Evolutionary conservation across 257 asterid species (phyloP).

Genomic region (Lycium ferocissimum): DNA sequence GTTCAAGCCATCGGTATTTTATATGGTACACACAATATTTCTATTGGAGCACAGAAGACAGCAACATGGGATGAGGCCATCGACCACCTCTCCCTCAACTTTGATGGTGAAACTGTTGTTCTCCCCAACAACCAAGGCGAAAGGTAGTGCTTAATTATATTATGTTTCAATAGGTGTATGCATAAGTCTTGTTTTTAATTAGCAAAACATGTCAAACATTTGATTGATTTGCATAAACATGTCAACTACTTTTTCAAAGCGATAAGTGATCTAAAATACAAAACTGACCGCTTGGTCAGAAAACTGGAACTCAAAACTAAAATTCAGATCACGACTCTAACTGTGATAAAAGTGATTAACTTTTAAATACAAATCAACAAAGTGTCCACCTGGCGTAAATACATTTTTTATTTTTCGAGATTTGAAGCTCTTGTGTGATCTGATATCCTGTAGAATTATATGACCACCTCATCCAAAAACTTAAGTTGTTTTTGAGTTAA

Average conservation of each 20-base stretch:
- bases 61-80: conserved; percentile 50
- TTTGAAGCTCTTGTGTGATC: neutral
- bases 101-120: conserved; percentile 49
- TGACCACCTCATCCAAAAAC: neutral
- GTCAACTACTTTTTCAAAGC: neutral
- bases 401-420: neutral
- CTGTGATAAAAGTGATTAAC: neutral
- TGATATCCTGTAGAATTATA: neutral
- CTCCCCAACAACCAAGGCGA: conserved; percentile 44
- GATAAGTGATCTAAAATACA: too few species aligned
- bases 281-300: neutral
- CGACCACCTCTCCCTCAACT: conserved; percentile 54
- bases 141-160: neutral
- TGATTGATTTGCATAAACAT: neutral
- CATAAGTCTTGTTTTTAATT: neutral
- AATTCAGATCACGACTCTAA: neutral
- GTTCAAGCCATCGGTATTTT: conserved; percentile 65
- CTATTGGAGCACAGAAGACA: conserved; percentile 55
- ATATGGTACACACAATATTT: conserved; percentile 48
- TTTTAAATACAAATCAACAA: neutral
- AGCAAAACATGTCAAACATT: neutral
- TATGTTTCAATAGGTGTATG: neutral
- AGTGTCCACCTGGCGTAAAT: neutral
- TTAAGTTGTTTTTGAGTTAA: neutral
- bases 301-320: neutral